Evolutionary conservation across 75 land plant genomes (phyloP).

Genomic region (Pinus albicaulis): DNA sequence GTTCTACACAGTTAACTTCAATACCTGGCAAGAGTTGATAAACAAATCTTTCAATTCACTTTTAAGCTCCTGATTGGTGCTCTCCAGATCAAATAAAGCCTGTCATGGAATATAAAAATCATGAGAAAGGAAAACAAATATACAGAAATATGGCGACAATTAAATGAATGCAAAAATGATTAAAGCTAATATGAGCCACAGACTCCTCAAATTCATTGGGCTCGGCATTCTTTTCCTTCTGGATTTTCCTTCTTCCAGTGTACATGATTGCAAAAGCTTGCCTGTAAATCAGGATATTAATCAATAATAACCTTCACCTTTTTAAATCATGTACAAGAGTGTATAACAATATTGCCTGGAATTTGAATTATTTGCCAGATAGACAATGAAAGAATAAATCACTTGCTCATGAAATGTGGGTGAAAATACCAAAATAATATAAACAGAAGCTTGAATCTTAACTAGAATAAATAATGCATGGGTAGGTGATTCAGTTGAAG

Average conservation of each 20-base stretch:
- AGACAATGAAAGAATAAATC: no score
- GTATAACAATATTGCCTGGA: no score
- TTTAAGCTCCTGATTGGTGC: slow-evolving; percentile 67
- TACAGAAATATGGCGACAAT: background rate
- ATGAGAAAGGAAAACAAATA: background rate
- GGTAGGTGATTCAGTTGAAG: no score
- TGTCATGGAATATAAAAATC: slow-evolving; percentile 3
- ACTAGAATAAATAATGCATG: no score
- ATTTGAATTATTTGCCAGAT: no score
- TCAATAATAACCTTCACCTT: no score
- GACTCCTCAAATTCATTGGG: slow-evolving; percentile 86
- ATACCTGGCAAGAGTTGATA: slow-evolving; percentile 81
- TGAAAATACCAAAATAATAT: no score
- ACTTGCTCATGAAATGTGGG: no score
- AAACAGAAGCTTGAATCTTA: no score
- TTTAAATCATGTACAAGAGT: no score
- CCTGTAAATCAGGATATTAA: background rate
- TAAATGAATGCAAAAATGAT: background rate
- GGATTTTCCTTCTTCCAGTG: slow-evolving; percentile 71
- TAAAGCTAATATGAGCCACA: slow-evolving; percentile 60
- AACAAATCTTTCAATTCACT: slow-evolving; percentile 73
- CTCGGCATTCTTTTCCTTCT: slow-evolving; percentile 75
- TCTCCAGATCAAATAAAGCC: slow-evolving; percentile 78
- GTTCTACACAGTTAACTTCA: background rate
- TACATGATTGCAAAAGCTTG: slow-evolving; percentile 36